Conservation (phyloP, 352 stramenopile species). For the Globisporangium cylindrosporum region DNA sequence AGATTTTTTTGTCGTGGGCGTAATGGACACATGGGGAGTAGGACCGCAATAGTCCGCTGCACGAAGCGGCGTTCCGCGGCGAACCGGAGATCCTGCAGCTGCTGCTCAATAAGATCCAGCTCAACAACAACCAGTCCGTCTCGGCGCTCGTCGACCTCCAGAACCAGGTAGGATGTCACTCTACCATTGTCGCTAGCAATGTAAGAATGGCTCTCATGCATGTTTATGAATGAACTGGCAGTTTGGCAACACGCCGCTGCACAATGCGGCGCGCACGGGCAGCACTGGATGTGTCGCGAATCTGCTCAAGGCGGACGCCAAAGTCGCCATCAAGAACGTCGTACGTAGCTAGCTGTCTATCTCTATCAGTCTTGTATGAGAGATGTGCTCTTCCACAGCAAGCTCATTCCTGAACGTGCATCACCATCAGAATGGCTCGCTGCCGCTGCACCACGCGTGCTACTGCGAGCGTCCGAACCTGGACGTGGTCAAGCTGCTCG, state of each 20-base stretch:
- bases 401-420: not conserved
- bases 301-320: constrained; percentile 50
- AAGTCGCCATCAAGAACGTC: constrained; percentile 45
- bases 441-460: constrained; percentile 72
- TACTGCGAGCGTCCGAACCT: constrained; percentile 65
- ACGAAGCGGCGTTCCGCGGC: constrained; percentile 60
- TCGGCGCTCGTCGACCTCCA: constrained; percentile 46
- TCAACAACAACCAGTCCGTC: constrained; percentile 32
- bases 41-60: constrained; percentile 74
- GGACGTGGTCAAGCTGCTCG: constrained; percentile 48
- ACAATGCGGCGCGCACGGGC: constrained; percentile 65
- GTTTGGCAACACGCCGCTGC: constrained; percentile 79
- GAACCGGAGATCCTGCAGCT: constrained; percentile 47
- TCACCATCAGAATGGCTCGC: constrained; percentile 56
- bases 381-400: not conserved
- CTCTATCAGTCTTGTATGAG: not conserved
- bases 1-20: not conserved
- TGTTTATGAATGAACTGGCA: constrained; percentile 14
- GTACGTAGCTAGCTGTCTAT: constrained; percentile 24
- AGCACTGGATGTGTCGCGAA: constrained; percentile 42
- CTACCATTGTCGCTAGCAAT: not conserved
- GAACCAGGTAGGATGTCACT: constrained; percentile 41
- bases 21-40: constrained; percentile 16
- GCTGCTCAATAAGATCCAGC: constrained; percentile 52
- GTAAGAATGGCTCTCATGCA: not conserved